Conservation (phyloP, 2,329 filamentous ascomycete species). For the Cladophialophora immunda region DNA sequence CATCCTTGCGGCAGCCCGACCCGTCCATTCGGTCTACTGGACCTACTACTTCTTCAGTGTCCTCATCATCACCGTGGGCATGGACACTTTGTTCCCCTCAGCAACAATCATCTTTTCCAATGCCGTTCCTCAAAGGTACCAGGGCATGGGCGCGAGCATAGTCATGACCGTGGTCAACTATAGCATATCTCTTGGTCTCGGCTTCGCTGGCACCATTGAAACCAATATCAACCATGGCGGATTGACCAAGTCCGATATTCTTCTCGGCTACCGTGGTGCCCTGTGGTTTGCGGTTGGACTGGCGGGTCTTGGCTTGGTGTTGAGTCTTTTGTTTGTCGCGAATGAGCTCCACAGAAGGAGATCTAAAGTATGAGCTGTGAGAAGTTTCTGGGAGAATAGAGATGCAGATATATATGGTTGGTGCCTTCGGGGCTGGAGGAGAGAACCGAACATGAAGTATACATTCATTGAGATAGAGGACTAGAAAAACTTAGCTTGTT, state of each 20-base stretch:
- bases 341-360: neutral
- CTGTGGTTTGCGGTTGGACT: conserved; percentile 53
- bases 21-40: conserved; percentile 54
- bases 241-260: conserved; percentile 43
- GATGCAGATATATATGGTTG: neutral
- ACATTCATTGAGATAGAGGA: too few relatives aligned
- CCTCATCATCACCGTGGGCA: conserved; percentile 46
- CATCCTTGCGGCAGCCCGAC: conserved; percentile 51
- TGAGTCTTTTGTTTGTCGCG: conserved; percentile 23
- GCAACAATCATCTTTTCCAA: conserved; percentile 69
- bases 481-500: too few relatives aligned
- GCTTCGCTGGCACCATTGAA: conserved; percentile 72
- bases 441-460: too few relatives aligned
- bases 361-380: neutral
- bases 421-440: neutral
- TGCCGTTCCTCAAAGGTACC: conserved; percentile 55
- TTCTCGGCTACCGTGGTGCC: conserved; percentile 52
- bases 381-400: neutral
- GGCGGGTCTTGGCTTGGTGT: conserved; percentile 42
- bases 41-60: conserved; percentile 46
- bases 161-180: conserved; percentile 75
- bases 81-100: conserved; percentile 71
- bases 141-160: conserved; percentile 65
- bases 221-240: conserved; percentile 54
- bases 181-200: conserved; percentile 70